These are phyloP conservation scores for Xylaria sp. DNA, from an alignment of 2,329 filamentous ascomycete species.

Conservation along the genomic window DNA sequence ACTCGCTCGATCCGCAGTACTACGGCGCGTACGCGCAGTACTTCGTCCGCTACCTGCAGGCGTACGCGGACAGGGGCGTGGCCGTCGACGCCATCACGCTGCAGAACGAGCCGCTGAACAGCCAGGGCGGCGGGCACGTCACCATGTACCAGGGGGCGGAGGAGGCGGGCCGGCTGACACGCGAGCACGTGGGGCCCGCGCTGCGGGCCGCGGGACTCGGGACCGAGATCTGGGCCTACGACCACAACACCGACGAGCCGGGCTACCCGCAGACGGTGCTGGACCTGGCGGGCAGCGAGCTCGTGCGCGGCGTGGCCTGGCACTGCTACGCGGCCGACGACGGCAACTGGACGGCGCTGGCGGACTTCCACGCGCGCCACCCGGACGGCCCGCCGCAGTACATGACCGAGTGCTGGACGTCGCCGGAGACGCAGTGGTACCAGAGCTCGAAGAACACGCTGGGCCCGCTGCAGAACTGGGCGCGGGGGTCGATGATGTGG, in stretches of 20 bases:
- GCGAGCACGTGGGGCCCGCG: slow-evolving; percentile 43
- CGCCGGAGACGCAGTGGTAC: slow-evolving; percentile 41
- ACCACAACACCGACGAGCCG: slow-evolving; percentile 44
- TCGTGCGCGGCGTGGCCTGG: slow-evolving; percentile 43
- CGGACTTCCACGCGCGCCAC: slow-evolving; percentile 44
- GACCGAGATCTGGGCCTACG: slow-evolving; percentile 51
- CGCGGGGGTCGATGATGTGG: slow-evolving; percentile 48
- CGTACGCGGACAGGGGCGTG: slow-evolving; percentile 40
- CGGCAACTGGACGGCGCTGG: slow-evolving; percentile 42
- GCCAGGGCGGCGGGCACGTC: slow-evolving; percentile 38
- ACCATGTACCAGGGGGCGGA: slow-evolving; percentile 45
- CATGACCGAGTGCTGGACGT: slow-evolving; percentile 54
- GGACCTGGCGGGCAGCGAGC: slow-evolving; percentile 35
- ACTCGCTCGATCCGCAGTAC: slow-evolving; percentile 42
- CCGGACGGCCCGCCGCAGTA: slow-evolving; percentile 46
- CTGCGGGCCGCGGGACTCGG: slow-evolving; percentile 42
- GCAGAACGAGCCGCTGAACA: slow-evolving; percentile 49
- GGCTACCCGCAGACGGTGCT: slow-evolving; percentile 44
- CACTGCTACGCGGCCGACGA: slow-evolving; percentile 46
- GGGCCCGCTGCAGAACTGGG: slow-evolving; percentile 55
- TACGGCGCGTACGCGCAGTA: slow-evolving; percentile 41
- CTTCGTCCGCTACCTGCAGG: slow-evolving; percentile 47
- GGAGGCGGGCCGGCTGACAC: slow-evolving; percentile 42
- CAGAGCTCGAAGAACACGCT: slow-evolving; percentile 42
- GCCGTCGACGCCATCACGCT: slow-evolving; percentile 47